Percentiles rank a stretch among this genome's conserved stretches.
These are phyloP conservation scores for Paecilomyces dactylethromorphus DNA, from an alignment of 2,329 filamentous ascomycete genomes.

Conservation along the genomic window DNA sequence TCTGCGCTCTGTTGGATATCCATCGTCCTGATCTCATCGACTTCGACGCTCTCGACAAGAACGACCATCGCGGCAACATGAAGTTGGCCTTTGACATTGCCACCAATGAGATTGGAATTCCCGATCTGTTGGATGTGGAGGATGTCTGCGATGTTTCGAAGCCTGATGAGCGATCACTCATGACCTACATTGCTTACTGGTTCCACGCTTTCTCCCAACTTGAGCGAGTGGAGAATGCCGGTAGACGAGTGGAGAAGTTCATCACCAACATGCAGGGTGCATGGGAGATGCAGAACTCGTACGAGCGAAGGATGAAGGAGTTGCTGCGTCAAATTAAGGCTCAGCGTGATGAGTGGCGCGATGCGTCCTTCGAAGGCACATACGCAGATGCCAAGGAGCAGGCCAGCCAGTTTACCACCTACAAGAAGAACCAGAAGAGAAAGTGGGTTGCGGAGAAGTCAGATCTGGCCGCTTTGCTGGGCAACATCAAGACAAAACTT, in stretches of 20 bases:
- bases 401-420: slow-evolving; percentile 71
- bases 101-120: slow-evolving; percentile 92
- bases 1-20: slow-evolving; percentile 93
- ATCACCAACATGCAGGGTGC: slow-evolving; percentile 98
- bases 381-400: slow-evolving; percentile 90
- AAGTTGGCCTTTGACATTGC: slow-evolving; percentile 96
- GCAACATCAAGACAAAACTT: slow-evolving; percentile 98
- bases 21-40: slow-evolving; percentile 96
- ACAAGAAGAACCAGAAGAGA: slow-evolving; percentile 85
- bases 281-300: slow-evolving; percentile 98
- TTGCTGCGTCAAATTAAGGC: slow-evolving; percentile 67
- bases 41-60: slow-evolving; percentile 90
- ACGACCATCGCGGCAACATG: slow-evolving; percentile 94
- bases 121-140: slow-evolving; percentile 90
- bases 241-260: slow-evolving; percentile 94
- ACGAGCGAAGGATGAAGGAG: slow-evolving; percentile 82
- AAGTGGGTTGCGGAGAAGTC: slow-evolving; percentile 98
- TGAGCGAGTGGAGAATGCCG: slow-evolving; percentile 97
- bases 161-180: slow-evolving; percentile 91
- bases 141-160: slow-evolving; percentile 96
- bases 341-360: slow-evolving; percentile 71
- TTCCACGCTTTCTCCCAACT: slow-evolving; percentile 99
- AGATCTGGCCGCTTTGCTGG: slow-evolving; percentile 82
- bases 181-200: slow-evolving; percentile 99
- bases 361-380: slow-evolving; percentile 78